Evolutionary conservation across 768 basidiomycete species (phyloP), one percentile per base, ranked within the genome.

Genomic region (Boletus edulis): DNA sequence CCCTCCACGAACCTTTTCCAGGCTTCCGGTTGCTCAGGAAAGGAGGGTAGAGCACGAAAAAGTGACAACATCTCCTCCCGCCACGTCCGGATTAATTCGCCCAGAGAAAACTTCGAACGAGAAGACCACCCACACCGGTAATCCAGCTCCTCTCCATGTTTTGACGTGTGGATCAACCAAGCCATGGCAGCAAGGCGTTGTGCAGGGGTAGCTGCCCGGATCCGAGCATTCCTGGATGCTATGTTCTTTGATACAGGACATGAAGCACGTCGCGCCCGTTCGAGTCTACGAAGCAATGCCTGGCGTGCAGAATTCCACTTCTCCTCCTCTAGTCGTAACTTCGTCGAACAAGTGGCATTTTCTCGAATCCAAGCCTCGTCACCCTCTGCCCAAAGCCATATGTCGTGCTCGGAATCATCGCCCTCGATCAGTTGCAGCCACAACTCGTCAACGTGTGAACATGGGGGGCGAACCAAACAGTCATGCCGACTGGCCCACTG

Each of bases 341-440:
- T 12, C 3, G 31, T 29, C 11, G 40, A 15, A 9, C 27, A 4
- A 15, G 17, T 4, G 14, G 29, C n/a, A 34, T 50, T 50, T 40
- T 41, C 40, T 34, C n/a, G 38, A n/a, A 50, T 50, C 49, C 49
- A 50, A 41, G 39, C 39, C 29, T 50, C 39, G 13, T 50, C 49
- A 3, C 40, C 29, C 15, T 50, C 49, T 20, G 12, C 39, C 49
- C 49, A 50, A 29, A 50, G 39, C 49, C 49, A 50, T n/a, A 50
- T 17, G 10, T 50, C 49, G 20, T 50, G 29, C 12, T 50, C 49
- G n/a, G 38, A 31, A 20, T 50, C 49, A 41, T 34, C 40, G 17
- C 49, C 49, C 31, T 50, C 49, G 13, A 50, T 41, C 18, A 50
- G 31, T 18, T 17, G 38, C 13, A 50, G 31, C 39, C 49, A 50